Evolutionary conservation across 1,284 basidiomycete genomes (phyloP).

Genomic region (Tilletia horrida): DNA sequence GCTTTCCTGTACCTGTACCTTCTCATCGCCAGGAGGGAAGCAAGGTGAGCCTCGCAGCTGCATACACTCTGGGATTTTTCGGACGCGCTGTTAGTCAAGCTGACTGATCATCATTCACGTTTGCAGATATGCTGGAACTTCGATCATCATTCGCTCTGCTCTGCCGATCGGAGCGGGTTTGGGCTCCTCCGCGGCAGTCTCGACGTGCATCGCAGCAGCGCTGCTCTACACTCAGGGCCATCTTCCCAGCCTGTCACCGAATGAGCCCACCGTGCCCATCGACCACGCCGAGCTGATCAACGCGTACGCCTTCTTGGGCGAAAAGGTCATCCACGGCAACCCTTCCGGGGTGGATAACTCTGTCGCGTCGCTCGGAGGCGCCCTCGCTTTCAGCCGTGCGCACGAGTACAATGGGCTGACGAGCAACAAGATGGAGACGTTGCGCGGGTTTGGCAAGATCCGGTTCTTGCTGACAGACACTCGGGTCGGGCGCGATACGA

Average conservation of each 20-base stretch:
- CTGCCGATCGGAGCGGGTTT: constrained; percentile 97
- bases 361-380: constrained; percentile 87
- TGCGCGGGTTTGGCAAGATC: constrained; percentile 67
- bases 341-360: constrained; percentile 97
- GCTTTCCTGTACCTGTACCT: constrained; percentile 95
- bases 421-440: constrained; percentile 71
- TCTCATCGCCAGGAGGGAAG: constrained; percentile 64
- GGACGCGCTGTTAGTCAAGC: no score
- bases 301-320: constrained; percentile 86
- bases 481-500: constrained; percentile 86
- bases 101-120: not conserved
- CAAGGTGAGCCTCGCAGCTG: constrained; percentile 60
- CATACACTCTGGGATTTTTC: no score
- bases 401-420: constrained; percentile 63
- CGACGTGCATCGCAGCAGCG: constrained; percentile 76
- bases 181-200: constrained; percentile 94
- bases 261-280: constrained; percentile 15
- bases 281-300: constrained; percentile 74
- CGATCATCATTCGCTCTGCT: constrained; percentile 81
- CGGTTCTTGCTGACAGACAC: constrained; percentile 89
- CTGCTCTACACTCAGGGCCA: constrained; percentile 62
- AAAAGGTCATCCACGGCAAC: constrained; percentile 96
- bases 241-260: constrained; percentile 58
- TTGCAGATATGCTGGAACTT: constrained; percentile 32
- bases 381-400: constrained; percentile 80